A percentile compares a stretch with the other conserved stretches of the same genome.
These are phyloP conservation scores for Rhizopus sp. DNA, from an alignment of 371 early-diverging fungal species.

Conservation along the genomic window DNA sequence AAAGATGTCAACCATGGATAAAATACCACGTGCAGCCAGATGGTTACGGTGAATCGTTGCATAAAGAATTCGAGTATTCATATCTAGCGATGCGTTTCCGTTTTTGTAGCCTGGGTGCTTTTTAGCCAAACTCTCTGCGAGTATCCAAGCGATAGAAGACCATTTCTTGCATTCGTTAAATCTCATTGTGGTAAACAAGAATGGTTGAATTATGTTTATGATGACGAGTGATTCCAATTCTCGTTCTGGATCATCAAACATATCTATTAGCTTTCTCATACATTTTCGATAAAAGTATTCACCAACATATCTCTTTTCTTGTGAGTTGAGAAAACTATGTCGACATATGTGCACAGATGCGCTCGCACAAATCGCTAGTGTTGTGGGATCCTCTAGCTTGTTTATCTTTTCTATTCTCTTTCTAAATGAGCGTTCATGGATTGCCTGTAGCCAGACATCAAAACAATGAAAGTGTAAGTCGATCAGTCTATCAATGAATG, in stretches of 20 bases:
- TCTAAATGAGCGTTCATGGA: constrained; percentile 9
- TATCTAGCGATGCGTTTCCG: background rate
- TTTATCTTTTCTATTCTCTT: background rate
- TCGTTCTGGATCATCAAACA: constrained; percentile 20
- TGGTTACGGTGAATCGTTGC: constrained; percentile 13
- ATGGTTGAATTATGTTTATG: constrained; percentile 9
- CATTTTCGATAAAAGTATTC: constrained; percentile 16
- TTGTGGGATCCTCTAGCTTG: constrained; percentile 9
- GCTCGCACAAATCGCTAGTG: constrained; percentile 11
- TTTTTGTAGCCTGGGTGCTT: background rate
- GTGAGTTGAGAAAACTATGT: constrained; percentile 11
- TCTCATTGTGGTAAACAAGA: constrained; percentile 10
- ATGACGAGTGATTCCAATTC: constrained; percentile 15
- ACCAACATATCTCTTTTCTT: constrained; percentile 18
- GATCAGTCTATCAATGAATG: background rate
- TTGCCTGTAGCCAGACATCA: background rate
- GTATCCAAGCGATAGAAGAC: constrained; percentile 1
- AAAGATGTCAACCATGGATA: constrained; percentile 5
- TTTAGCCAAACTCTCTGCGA: constrained; percentile 4
- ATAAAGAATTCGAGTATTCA: constrained; percentile 3
- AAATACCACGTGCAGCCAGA: background rate
- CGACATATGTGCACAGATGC: background rate
- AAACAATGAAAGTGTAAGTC: constrained; percentile 3
- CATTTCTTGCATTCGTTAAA: constrained; percentile 9
- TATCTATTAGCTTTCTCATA: constrained; percentile 11